Conservation (phyloP, 805 yeast genomes). For the Hanseniaspora guilliermondii region DNA sequence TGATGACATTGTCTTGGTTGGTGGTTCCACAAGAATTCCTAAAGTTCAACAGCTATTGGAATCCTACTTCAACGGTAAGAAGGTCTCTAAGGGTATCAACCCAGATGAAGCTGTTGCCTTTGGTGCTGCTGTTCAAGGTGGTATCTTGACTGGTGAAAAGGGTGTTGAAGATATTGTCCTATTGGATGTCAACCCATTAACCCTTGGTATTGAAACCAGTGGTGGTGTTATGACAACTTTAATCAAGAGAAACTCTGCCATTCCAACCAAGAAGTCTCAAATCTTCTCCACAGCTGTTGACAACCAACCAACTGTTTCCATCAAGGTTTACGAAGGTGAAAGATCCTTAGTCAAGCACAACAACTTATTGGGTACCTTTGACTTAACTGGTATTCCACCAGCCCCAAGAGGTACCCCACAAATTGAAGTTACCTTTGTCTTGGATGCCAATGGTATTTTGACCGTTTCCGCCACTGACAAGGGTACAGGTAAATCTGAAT, state of each 20-base stretch:
- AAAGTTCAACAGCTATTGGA: slow-evolving; percentile 90
- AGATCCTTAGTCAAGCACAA: slow-evolving; percentile 89
- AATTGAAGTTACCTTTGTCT: slow-evolving; percentile 77
- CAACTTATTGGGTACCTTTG: slow-evolving; percentile 78
- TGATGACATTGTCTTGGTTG: slow-evolving; percentile 91
- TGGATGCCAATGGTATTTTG: slow-evolving; percentile 78
- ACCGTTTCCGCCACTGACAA: slow-evolving; percentile 81
- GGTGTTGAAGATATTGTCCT: slow-evolving; percentile 82
- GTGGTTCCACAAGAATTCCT: slow-evolving; percentile 99
- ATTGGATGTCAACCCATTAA: slow-evolving; percentile 86
- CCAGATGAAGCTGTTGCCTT: slow-evolving; percentile 99
- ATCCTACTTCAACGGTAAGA: slow-evolving; percentile 83
- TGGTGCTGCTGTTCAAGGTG: slow-evolving; percentile 99
- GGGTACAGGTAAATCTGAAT: slow-evolving; percentile 86
- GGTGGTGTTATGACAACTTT: slow-evolving; percentile 97
- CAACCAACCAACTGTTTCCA: slow-evolving; percentile 89
- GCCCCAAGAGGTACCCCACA: slow-evolving; percentile 90
- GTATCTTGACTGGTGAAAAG: slow-evolving; percentile 90
- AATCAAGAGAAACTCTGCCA: slow-evolving; percentile 88
- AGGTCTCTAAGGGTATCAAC: slow-evolving; percentile 92
- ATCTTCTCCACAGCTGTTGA: slow-evolving; percentile 92
- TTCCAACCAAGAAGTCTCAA: slow-evolving; percentile 91
- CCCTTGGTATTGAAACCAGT: slow-evolving; percentile 91
- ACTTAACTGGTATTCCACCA: slow-evolving; percentile 75
- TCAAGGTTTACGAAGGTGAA: slow-evolving; percentile 93